Percentiles rank a stretch among this genome's conserved stretches.
Conservation (phyloP, 768 basidiomycete species). For the Lyophyllum shimeji region DNA sequence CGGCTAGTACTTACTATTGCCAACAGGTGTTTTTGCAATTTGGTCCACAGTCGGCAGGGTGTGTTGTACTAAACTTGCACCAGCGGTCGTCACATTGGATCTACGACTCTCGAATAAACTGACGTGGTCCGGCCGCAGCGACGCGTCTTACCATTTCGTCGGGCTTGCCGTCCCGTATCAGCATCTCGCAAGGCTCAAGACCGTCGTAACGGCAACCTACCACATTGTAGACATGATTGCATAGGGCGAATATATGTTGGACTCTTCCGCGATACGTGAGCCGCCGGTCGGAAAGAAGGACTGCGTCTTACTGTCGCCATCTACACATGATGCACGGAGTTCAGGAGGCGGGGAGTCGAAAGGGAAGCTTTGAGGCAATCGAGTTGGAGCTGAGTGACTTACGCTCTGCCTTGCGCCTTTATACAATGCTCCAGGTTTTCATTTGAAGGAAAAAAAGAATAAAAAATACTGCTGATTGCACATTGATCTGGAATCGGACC, state of each 20-base stretch:
- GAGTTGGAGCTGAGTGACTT: conserved; percentile 12
- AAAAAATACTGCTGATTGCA: conserved; percentile 10
- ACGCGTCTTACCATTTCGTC: conserved; percentile 52
- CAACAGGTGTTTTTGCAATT: conserved; percentile 64
- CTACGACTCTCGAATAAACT: conserved; percentile 34
- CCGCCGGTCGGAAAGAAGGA: conserved; percentile 14
- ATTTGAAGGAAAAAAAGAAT: conserved; percentile 12
- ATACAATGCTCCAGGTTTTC: conserved; percentile 8
- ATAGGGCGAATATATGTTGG: conserved; percentile 57
- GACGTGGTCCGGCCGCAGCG: not conserved
- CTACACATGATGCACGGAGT: conserved; percentile 54
- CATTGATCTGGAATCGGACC: conserved; percentile 18
- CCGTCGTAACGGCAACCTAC: conserved; percentile 33
- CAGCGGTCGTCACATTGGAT: conserved; percentile 61
- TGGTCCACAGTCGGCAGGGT: conserved; percentile 60
- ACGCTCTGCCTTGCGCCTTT: conserved; percentile 5
- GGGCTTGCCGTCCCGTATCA: conserved; percentile 38
- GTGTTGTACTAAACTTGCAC: conserved; percentile 72
- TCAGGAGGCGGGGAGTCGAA: conserved; percentile 21
- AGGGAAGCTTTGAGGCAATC: conserved; percentile 4
- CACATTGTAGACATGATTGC: conserved; percentile 53
- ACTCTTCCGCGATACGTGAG: conserved; percentile 45
- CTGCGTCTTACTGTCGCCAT: conserved; percentile 60
- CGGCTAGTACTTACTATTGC: conserved; percentile 64
- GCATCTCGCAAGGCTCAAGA: not conserved